phyloP scores from a whole-genome alignment of 2,329 filamentous ascomycete genomes.

The Periconia sp. region DNA sequence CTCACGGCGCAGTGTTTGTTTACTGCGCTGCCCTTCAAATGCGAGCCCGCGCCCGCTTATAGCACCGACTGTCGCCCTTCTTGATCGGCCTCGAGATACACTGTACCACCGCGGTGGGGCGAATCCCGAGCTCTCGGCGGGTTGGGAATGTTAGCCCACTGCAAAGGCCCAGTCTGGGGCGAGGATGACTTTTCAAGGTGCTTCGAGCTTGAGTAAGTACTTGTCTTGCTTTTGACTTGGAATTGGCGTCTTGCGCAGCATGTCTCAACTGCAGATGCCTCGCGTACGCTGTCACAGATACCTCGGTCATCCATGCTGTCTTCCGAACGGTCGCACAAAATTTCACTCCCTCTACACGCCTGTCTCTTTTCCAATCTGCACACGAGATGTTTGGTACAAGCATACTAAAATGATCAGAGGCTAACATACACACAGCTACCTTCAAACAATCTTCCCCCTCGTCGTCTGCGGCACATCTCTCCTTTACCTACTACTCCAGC shows the following conservation, averaged over 20 bases:
- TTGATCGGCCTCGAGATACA: constrained; percentile 1
- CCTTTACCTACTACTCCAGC: constrained; percentile 66
- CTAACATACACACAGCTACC: constrained; percentile 63
- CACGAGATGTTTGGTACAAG: no score
- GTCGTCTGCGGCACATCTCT: constrained; percentile 73
- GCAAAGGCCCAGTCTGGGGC: constrained; percentile 64
- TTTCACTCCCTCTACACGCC: no score
- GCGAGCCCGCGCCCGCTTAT: constrained; percentile 7
- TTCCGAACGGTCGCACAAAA: no score
- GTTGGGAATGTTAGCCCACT: constrained; percentile 60
- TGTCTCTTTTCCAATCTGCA: no score
- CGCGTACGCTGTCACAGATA: no score
- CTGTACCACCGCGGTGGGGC: neutral
- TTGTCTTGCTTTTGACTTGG: constrained; percentile 3
- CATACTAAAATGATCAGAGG: constrained; percentile 5
- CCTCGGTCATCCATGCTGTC: no score
- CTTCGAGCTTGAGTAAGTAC: constrained; percentile 70
- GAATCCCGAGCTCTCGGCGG: constrained; percentile 4
- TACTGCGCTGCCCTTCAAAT: constrained; percentile 3
- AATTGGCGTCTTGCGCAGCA: neutral
- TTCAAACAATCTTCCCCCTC: constrained; percentile 81
- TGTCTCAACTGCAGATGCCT: no score
- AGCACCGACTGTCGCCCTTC: constrained; percentile 1
- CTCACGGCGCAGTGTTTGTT: neutral
- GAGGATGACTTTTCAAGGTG: constrained; percentile 67